These are phyloP conservation scores for Trichoderma endophyticum DNA, from an alignment of 2,329 filamentous ascomycete genomes.

Conservation along the genomic window DNA sequence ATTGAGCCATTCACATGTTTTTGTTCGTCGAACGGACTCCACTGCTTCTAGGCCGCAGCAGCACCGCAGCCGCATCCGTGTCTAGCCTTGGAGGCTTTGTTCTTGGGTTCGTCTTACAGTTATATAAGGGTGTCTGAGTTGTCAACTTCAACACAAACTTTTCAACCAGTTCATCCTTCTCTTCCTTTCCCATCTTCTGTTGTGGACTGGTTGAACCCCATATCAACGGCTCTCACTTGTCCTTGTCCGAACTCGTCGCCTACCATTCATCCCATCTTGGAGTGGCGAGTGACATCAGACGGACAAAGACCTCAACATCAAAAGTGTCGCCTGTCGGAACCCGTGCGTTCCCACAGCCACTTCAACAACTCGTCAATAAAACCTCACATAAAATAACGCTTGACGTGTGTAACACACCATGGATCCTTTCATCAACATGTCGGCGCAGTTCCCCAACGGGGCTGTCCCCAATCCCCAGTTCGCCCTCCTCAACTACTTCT, in stretches of 20 bases:
- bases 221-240: neutral
- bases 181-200: neutral
- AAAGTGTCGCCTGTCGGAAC: neutral
- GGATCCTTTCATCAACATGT: conserved; percentile 27
- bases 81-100: neutral
- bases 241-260: neutral
- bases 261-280: neutral
- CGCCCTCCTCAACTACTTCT: conserved; percentile 58
- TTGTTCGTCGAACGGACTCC: neutral
- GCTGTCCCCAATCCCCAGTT: conserved; percentile 36
- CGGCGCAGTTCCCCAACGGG: conserved; percentile 18
- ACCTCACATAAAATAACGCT: neutral
- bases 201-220: neutral
- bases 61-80: neutral
- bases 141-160: neutral
- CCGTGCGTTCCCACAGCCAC: neutral
- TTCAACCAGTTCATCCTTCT: neutral
- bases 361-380: neutral
- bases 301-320: no score
- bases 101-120: neutral
- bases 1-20: neutral
- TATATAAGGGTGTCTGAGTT: neutral
- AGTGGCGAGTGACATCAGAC: neutral
- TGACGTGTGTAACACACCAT: conserved; percentile 18
- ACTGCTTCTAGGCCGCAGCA: conserved; percentile 12